These are phyloP conservation scores for Hypoxylon sp. DNA, from an alignment of 2,329 filamentous ascomycete genomes.

Conservation along the genomic window DNA sequence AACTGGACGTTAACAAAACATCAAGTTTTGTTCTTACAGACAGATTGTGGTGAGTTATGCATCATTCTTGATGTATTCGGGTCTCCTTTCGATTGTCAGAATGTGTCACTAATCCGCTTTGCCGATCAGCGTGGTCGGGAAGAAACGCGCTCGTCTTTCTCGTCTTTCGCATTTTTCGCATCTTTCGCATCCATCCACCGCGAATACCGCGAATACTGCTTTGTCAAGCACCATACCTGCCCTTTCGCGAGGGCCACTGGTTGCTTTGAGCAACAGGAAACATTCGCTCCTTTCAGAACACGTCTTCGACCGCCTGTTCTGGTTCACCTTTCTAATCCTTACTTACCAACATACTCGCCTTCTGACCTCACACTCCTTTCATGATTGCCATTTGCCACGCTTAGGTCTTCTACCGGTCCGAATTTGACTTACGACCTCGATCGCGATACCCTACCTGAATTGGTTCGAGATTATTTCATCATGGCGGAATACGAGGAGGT, in stretches of 20 bases:
- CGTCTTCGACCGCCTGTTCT: conserved; percentile 1
- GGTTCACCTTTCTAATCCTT: background rate
- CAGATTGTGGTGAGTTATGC: conserved; percentile 31
- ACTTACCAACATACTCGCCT: background rate
- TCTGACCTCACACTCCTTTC: conserved; percentile 15
- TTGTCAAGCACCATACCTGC: background rate
- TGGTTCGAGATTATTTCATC: conserved; percentile 17
- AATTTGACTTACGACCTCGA: conserved; percentile 1
- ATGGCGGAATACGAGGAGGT: conserved; percentile 69
- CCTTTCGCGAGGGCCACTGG: background rate
- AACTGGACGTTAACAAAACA: conserved; percentile 20
- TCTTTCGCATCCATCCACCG: background rate
- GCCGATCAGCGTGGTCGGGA: conserved; percentile 19
- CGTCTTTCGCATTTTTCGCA: background rate
- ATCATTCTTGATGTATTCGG: conserved; percentile 19
- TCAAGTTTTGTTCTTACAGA: conserved; percentile 30
- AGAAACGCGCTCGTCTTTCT: conserved; percentile 23
- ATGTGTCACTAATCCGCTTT: conserved; percentile 15
- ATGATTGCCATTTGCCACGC: conserved; percentile 16
- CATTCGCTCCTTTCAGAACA: background rate
- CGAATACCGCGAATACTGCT: background rate
- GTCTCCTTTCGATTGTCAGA: background rate
- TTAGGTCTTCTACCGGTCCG: background rate
- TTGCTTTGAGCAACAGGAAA: conserved; percentile 7
- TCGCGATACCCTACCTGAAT: conserved; percentile 6